These are phyloP conservation scores for Tetratostichococcus sp. DNA, from an alignment of 139 green algal genomes.

Conservation along the genomic window DNA sequence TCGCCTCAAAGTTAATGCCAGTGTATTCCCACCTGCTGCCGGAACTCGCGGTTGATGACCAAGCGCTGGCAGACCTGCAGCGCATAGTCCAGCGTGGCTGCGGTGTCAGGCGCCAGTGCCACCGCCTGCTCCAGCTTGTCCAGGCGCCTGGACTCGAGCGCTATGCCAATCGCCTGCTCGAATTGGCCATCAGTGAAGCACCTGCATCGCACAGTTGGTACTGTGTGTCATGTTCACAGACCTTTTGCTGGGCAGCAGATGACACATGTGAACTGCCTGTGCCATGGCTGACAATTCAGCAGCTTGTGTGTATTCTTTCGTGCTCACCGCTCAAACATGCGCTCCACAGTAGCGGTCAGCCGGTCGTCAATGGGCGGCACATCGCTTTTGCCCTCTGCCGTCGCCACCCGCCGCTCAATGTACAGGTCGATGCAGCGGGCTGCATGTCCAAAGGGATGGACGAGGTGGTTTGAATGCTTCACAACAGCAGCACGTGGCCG, in stretches of 20 bases:
- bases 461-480: no score
- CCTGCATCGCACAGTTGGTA: conserved; percentile 35
- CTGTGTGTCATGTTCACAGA: neutral
- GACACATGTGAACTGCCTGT: neutral
- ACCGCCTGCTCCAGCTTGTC: conserved; percentile 83
- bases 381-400: conserved; percentile 23
- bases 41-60: conserved; percentile 77
- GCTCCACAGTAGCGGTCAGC: conserved; percentile 87
- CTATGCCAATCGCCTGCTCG: conserved; percentile 93
- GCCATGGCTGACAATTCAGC: neutral
- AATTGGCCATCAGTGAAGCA: conserved; percentile 78
- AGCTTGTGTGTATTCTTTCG: no score
- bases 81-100: conserved; percentile 72
- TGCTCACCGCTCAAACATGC: conserved; percentile 80
- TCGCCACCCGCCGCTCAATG: conserved; percentile 59
- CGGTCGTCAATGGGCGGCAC: conserved; percentile 64
- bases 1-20: no score
- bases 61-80: conserved; percentile 76
- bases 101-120: conserved; percentile 12
- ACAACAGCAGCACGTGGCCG: neutral
- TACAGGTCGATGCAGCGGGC: conserved; percentile 95
- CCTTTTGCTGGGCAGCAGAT: neutral
- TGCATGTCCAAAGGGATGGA: no score
- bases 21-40: conserved; percentile 48
- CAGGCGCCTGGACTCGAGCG: conserved; percentile 82